Conservation (phyloP, 129 eudicot genomes). For the Flaveria ramosissima region DNA sequence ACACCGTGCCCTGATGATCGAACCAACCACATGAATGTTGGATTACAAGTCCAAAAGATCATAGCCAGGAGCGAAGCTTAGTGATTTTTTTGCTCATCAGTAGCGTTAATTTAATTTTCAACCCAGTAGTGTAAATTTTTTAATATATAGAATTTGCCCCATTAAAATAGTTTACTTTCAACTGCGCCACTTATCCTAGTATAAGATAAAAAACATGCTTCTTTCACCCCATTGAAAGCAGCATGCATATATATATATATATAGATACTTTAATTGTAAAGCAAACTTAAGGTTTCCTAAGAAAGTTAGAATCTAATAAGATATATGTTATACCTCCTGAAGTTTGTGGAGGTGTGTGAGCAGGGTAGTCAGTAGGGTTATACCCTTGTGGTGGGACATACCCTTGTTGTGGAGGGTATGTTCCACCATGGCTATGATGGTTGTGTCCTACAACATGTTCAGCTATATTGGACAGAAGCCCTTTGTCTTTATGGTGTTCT, state of each 20-base stretch:
- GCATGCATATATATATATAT: neutral
- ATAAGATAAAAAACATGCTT: too few species aligned
- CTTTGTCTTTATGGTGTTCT: conserved; percentile 56
- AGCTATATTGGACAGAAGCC: conserved; percentile 53
- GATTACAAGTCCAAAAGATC: conserved; percentile 4
- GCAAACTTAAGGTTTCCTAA: conserved; percentile 26
- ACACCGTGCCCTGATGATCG: conserved; percentile 42
- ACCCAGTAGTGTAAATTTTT: too few species aligned
- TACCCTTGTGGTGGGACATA: conserved; percentile 34
- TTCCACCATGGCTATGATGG: conserved; percentile 41
- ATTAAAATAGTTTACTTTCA: too few species aligned
- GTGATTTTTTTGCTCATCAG: too few species aligned
- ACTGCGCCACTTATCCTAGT: too few species aligned
- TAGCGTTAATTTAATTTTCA: too few species aligned
- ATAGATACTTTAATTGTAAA: conserved; percentile 18
- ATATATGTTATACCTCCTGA: conserved; percentile 38
- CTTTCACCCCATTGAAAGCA: neutral
- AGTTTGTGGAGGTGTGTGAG: conserved; percentile 28
- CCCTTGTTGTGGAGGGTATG: conserved; percentile 33
- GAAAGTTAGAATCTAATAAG: conserved; percentile 6
- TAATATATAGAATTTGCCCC: too few species aligned
- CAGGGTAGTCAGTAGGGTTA: conserved; percentile 35
- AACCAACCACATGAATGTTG: neutral
- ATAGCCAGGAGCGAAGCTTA: neutral
- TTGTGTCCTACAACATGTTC: conserved; percentile 61